Evolutionary conservation across 2,329 filamentous ascomycete genomes (phyloP).

Genomic region (Microsporum audouinii): DNA sequence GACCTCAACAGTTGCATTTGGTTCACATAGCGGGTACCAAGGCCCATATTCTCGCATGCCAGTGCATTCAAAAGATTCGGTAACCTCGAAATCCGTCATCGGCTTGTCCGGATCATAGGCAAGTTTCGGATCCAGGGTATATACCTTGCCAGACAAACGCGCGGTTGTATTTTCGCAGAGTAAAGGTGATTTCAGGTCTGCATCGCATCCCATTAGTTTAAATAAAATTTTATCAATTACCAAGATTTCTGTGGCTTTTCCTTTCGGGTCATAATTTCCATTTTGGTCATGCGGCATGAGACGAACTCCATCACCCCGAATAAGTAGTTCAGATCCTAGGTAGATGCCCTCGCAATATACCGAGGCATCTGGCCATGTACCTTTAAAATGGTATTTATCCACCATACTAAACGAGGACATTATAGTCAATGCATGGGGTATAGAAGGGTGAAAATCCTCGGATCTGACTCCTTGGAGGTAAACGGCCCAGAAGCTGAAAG

Average conservation of each 20-base stretch:
- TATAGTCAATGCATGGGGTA: slow-evolving; percentile 43
- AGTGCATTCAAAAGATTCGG: slow-evolving; percentile 27
- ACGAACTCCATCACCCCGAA: slow-evolving; percentile 44
- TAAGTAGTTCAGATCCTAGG: slow-evolving; percentile 46
- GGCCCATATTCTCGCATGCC: slow-evolving; percentile 37
- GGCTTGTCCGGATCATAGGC: slow-evolving; percentile 18
- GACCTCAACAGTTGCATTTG: slow-evolving; percentile 32
- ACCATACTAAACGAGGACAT: slow-evolving; percentile 44
- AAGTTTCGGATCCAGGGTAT: slow-evolving; percentile 26
- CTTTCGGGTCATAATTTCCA: slow-evolving; percentile 17
- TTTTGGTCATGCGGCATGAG: slow-evolving; percentile 29
- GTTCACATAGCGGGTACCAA: slow-evolving; percentile 42
- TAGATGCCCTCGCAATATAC: slow-evolving; percentile 46
- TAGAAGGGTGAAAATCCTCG: slow-evolving; percentile 41
- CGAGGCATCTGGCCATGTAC: slow-evolving; percentile 43
- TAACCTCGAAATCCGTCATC: slow-evolving; percentile 25
- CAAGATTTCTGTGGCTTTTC: slow-evolving; percentile 41
- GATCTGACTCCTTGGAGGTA: slow-evolving; percentile 34
- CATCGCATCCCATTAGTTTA: slow-evolving; percentile 38
- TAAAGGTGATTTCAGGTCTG: slow-evolving; percentile 36
- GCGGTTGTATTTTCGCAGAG: slow-evolving; percentile 38
- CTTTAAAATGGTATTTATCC: slow-evolving; percentile 42
- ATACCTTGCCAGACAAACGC: slow-evolving; percentile 41
- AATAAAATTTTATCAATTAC: slow-evolving; percentile 44
- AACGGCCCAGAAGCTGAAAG: slow-evolving; percentile 44